Base-by-base conservation (phyloP, 805 yeast species). In the Wickerhamomyces bovis region DNA sequence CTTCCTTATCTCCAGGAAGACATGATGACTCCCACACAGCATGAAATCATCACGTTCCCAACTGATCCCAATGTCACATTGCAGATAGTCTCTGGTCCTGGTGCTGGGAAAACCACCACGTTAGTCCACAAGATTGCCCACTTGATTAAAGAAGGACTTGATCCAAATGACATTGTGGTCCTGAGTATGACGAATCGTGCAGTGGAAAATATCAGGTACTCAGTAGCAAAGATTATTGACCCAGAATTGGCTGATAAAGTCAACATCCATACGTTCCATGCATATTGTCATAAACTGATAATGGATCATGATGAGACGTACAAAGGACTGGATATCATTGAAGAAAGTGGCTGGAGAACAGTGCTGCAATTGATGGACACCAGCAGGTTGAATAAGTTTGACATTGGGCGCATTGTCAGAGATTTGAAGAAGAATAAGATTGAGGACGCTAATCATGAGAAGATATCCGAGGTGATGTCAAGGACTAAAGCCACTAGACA, bases 171-270 rank as follows among this genome's bases (percentile, higher is more conserved):
- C 44, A 74, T 85, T 5, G 57, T 84, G 31, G 79, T 83, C 2
- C 66, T 85, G 4, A 79, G 87, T 13, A 70, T 85, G 73, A 83
- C 92, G 0, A 85, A 83, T 53, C 69, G 83, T 45, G 79, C 89
- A 0, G 89, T 84, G 1, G 74, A 72, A 30, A 77, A 64, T 46
- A 70, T 68, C 38, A 66, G 58, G 40, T 48, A 38, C 33, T 73
- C 61, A 48, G 68, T 68, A 28, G 40, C 38, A 13, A 53, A 36
- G 2, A 56, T 57, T 0, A 50, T 77, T 20, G 56, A 51, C 4
- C 66, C 62, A 1, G 45, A 67, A 19, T 63, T 69, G 1, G 55
- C 81, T 10, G 67, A 69, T 19, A 18, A 19, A 5, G 39, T 55
- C 7, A 42, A 45, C n/a, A 66, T 83, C 0, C 66, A 70, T 50